Evolutionary conservation across 2,329 filamentous ascomycete species (phyloP).

Genomic region (Cercospora sojina): DNA sequence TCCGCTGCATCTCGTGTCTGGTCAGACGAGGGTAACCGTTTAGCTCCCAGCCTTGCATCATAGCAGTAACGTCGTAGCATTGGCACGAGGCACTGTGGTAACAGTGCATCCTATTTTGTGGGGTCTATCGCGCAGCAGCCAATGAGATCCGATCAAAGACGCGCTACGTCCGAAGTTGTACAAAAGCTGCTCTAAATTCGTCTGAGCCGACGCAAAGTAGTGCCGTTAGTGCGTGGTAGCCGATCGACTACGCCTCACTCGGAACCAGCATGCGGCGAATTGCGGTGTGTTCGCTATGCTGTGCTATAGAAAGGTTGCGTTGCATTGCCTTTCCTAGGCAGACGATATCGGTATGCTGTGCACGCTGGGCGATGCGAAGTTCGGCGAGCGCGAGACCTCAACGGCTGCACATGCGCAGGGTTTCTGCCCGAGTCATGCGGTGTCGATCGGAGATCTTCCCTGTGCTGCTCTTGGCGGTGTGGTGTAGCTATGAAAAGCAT

Average conservation of each 20-base stretch:
- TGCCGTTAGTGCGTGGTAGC: not conserved
- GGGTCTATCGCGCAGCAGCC: constrained; percentile 6
- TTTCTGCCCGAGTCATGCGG: not conserved
- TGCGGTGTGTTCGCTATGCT: not conserved
- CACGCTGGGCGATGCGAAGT: not conserved
- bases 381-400: not conserved
- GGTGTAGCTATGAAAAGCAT: not conserved
- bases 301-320: not conserved
- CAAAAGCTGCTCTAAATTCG: constrained; percentile 9
- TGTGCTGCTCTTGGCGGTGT: not conserved
- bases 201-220: constrained; percentile 3
- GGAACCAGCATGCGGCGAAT: constrained; percentile 1
- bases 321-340: not conserved
- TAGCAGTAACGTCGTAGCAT: constrained; percentile 6
- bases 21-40: not conserved
- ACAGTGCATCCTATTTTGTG: constrained; percentile 5
- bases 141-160: not conserved
- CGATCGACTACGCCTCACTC: not conserved
- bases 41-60: constrained; percentile 9
- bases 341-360: not conserved
- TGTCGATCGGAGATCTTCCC: not conserved
- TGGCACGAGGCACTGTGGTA: not conserved
- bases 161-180: constrained; percentile 10
- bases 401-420: not conserved
- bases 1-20: constrained; percentile 10